Evolutionary conservation across 148 eudicot genomes (phyloP), one percentile per base, ranked within the genome.

Genomic region (Salicornia ramosissima): DNA sequence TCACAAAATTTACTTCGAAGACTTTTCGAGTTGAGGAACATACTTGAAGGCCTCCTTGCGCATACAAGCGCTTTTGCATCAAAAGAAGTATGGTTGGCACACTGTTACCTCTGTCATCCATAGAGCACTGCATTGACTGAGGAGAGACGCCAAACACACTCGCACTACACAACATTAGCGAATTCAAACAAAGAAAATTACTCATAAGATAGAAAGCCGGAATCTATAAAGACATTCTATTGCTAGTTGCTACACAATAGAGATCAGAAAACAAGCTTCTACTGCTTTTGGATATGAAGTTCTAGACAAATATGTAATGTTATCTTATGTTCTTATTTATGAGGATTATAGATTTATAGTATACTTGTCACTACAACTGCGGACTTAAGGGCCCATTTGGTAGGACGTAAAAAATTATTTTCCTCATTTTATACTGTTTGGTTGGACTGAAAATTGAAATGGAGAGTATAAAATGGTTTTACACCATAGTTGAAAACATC

Each of bases 71-170:
- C 64, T 78, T 74, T 71, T 92, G 97, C 96, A 92, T 75, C 88
- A 76, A 74, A 19, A 89, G 78, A 46, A 92, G 96, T 78, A 92
- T 84, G 13, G 88, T 89, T 4, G 97, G 97, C 52, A 92, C 92
- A 54, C 96, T 85, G 69, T 89, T 92, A 47, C 97, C 96, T 74
- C 88, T 82, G 42, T 75, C 83, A 74, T 92, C 97, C 45, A 80
- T 79, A 12, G 88, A 81, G 71, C 93, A 86, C 54, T 89, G 97
- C 97, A 92, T 89, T n/a, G 97, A 92, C 75, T 81, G 80, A 40
- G 89, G 87, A 77, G 97, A 89, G 63, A 92, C 96, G 64, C 97
- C 96, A 74, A 92, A 92, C 4, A 89, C 93, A 15, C 91, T 82
- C 33, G 73, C 84, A 78, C 97, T 92, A 88, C 34, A 80, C 8